phyloP scores from a whole-genome alignment of 1,284 basidiomycete genomes.

The Puccinia hordei region DNA sequence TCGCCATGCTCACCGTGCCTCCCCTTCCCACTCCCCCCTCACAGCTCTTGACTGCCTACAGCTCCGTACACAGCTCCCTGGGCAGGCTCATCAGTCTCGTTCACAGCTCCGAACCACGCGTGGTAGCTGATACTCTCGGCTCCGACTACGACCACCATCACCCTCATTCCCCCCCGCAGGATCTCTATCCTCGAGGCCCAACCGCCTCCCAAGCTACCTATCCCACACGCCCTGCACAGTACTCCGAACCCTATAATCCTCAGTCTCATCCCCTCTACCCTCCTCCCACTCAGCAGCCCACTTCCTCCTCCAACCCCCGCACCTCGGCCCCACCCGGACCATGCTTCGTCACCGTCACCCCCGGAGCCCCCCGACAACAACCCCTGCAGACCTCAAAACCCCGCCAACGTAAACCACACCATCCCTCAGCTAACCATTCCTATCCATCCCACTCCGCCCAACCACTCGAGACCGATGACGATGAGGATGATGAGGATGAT shows the following conservation, averaged over 20 bases:
- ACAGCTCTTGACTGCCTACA: slow-evolving; percentile 39
- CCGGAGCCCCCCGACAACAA: slow-evolving; percentile 12
- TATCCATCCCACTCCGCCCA: not conserved
- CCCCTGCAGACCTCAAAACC: slow-evolving; percentile 1
- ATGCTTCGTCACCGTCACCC: slow-evolving; percentile 11
- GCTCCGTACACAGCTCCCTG: slow-evolving; percentile 17
- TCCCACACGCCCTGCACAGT: not conserved
- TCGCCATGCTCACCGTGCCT: not conserved
- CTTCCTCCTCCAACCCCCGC: not conserved
- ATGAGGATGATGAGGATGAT: slow-evolving; percentile 18
- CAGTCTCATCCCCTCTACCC: not conserved
- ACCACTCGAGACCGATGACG: slow-evolving; percentile 31
- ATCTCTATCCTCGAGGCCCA: not conserved
- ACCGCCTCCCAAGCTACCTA: not conserved
- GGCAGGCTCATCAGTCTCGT: slow-evolving; percentile 37
- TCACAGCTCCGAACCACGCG: slow-evolving; percentile 25
- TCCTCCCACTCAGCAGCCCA: not conserved
- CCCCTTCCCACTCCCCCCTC: not conserved
- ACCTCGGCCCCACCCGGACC: not conserved
- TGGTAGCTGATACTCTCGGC: slow-evolving; percentile 30
- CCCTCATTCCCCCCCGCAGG: slow-evolving; percentile 3
- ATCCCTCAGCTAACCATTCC: not conserved
- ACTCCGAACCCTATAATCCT: not conserved
- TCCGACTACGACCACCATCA: slow-evolving; percentile 13
- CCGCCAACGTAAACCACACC: not conserved